These are phyloP conservation scores for Hanseniaspora vineae DNA, from an alignment of 805 yeast genomes.

Conservation along the genomic window DNA sequence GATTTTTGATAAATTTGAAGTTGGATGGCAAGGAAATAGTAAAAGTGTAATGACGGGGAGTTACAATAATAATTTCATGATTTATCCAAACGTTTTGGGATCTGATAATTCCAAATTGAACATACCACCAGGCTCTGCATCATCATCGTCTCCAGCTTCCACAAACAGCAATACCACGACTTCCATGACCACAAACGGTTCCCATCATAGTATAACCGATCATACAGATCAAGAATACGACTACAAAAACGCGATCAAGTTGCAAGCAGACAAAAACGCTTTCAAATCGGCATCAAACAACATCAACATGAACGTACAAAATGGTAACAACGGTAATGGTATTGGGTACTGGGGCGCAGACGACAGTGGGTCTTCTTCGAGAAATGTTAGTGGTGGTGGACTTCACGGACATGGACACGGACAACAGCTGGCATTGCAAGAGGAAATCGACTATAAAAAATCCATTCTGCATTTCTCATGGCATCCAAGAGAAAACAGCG, in stretches of 20 bases:
- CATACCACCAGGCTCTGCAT: too few species aligned
- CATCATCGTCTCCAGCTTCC: background rate
- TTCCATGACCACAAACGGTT: slow-evolving; percentile 5
- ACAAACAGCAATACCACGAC: slow-evolving; percentile 3
- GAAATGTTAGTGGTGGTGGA: background rate
- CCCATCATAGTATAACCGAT: slow-evolving; percentile 4
- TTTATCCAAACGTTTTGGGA: slow-evolving; percentile 59
- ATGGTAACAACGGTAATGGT: too few species aligned
- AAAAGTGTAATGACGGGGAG: slow-evolving; percentile 92
- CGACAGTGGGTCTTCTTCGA: background rate
- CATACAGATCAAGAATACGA: slow-evolving; percentile 4
- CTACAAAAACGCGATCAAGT: slow-evolving; percentile 45
- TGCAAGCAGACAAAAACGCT: slow-evolving; percentile 97
- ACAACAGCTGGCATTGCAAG: slow-evolving; percentile 10
- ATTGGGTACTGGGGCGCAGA: too few species aligned
- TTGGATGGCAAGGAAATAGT: slow-evolving; percentile 87
- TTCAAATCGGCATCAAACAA: slow-evolving; percentile 43
- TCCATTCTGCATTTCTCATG: slow-evolving; percentile 90
- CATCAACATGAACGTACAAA: too few species aligned
- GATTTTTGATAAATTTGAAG: slow-evolving; percentile 96
- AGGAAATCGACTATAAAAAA: slow-evolving; percentile 88
- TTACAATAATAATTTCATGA: slow-evolving; percentile 92
- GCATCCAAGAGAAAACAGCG: slow-evolving; percentile 95
- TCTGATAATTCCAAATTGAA: too few species aligned
- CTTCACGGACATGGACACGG: too few species aligned